Evolutionary conservation across 768 basidiomycete species (phyloP), one percentile per base, ranked within the genome.

Genomic region (Mycena polygramma): DNA sequence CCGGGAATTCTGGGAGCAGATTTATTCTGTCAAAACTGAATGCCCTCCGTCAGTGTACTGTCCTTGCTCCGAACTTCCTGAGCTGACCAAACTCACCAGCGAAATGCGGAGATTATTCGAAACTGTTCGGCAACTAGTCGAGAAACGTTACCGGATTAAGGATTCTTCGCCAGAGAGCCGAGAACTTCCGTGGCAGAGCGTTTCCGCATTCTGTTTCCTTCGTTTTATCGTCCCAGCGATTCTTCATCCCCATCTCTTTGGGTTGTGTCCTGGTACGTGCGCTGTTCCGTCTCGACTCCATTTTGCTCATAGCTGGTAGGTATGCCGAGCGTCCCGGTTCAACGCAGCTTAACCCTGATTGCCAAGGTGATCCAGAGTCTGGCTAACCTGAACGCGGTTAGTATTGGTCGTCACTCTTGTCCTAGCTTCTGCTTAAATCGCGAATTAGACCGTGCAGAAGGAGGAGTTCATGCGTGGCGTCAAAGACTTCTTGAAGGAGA

Each of bases 221-320:
- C 89, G 95, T 49, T 95, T 96, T 79, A 92, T 97, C 69, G 93
- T 94, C 30, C 96, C 95, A 41, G 95, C 93, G 26, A 93, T 97
- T 66, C 85, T 96, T n/a, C 89, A 94, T 77, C 95, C 95, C 2
- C 93, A 95, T 79, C 81, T 95, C 7, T 96, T 94, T 76, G 91
- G 93, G 30, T 83, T 97, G 60, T 90, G 85, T 73, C 89, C 90
- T 77, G 94, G 94, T 93, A 78, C 39, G 82, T 76, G 2, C 19
- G 6, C n/a, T 51, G 39, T 52, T n/a, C n/a, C 49, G 9, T 43
- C 35, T 19, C 10, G 41, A n/a, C 35, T 4, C 36, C 57, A n/a
- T 20, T 58, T 37, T 24, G 30, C 54, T 66, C 51, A 72, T 10
- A 24, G 66, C 43, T 14, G 39, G 5, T 67, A 95, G 93, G 92